Evolutionary conservation across 257 asterid genomes (phyloP), one percentile per base, ranked within the genome.

Genomic region (Linaria vulgaris): DNA sequence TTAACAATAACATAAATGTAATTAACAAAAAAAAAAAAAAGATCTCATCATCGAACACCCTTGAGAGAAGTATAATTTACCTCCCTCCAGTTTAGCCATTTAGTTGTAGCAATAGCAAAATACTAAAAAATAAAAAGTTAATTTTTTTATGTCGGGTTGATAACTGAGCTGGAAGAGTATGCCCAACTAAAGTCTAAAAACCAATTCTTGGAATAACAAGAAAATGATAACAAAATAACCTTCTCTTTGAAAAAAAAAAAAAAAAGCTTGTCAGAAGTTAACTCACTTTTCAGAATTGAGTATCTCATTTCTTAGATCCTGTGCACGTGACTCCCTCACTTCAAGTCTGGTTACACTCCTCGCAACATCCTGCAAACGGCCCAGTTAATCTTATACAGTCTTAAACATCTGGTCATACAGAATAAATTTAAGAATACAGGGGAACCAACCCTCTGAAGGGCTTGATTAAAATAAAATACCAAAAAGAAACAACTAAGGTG

Each of bases 231-330:
- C 23, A 1, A 19, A 60, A 69, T 46, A 44, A 24, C 47, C 58
- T 24, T n/a, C 46, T 10, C 9, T 22, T 13, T 44, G 9, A 0
- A 15, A 24, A 59, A 34, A 19, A 53, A 30, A 8, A 0, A 15
- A 24, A 59, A 34, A 19, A 53, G 38, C n/a, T 56, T 11, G 24
- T 24, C 27, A 66, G 59, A 74, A 61, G 52, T 67, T 16, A 49
- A 82, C 96, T 85, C 79, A 90, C 99, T 84, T 94, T 65, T 90
- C 85, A 50, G 99, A 94, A 75, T 88, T 90, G 73, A 94, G 92
- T 69, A 94, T 94, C 63, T 94, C 97, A 67, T 90, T 88, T 79
- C 95, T 78, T 34, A 94, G 88, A 82, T 90, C 99, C 69, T 81
- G 88, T 0, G 97, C 95, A 19, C 91, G 96, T 46, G 96, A 74